Evolutionary conservation across 2,329 filamentous ascomycete genomes (phyloP), one percentile per base, ranked within the genome.

Genomic region (Verticillium klebahnii): DNA sequence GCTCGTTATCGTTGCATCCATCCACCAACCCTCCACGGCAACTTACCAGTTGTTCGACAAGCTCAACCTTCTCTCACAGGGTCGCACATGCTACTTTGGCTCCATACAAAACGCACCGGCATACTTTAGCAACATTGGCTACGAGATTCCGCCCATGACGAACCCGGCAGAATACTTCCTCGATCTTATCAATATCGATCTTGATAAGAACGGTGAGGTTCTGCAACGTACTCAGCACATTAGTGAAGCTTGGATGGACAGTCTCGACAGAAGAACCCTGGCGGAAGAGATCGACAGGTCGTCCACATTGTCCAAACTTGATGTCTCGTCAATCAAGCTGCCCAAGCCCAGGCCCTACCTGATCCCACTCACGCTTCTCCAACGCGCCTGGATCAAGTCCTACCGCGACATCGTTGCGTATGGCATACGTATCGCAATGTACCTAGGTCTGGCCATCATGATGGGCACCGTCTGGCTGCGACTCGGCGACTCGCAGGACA

Each of bases 401-500:
- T 91, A 93, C 73, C 87, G 92, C 31, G 92, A 96, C 71, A 82
- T 96, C 7, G 86, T 96, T 59, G 91, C 89, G 0, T 96, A 96
- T 69, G 90, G 89, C 0, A 92, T 95, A 67, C 86, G 92, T 3
- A 81, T 95, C 52, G 88, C 84, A 50, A 96, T 96, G 91, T 95
- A 96, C 73, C 65, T 69, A 25, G 85, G 86, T 0, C 80, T 96
- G 17, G 91, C 91, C 1, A 85, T 95, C 67, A 89, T 95, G 85
- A 93, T 94, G 89, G 92, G 92, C 5, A 96, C 92, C 0, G 90
- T 96, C 14, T 96, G 91, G 88, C 77, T 96, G 15, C 86, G 92
- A 6, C 80, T 96, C 2, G 77, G 82, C 4, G 81, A 88, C 0
- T 77, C 81, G 0, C 92, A 96, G 71, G 78, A 82, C 61, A 89